Percentiles rank a stretch among this genome's conserved stretches.
Conservation (phyloP, 2,329 filamentous ascomycete genomes). For the Fusarium sp. region DNA sequence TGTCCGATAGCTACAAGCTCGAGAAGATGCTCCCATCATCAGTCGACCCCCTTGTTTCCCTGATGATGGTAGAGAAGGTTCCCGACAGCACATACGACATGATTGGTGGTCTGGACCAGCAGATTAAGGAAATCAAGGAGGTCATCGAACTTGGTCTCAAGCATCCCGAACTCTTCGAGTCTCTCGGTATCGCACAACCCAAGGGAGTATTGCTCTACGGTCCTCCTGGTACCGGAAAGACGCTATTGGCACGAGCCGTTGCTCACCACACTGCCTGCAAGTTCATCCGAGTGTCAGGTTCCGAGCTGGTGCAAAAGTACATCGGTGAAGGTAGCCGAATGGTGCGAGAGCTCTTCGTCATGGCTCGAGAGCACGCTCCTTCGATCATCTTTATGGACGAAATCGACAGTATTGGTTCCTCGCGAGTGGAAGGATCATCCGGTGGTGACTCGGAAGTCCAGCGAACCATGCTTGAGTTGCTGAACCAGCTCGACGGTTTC, state of each 20-base stretch:
- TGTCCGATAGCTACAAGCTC: slow-evolving; percentile 98
- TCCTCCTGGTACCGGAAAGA: slow-evolving; percentile 97
- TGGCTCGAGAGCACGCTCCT: slow-evolving; percentile 97
- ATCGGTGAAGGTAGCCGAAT: slow-evolving; percentile 98
- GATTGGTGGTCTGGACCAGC: slow-evolving; percentile 98
- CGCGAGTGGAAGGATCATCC: slow-evolving; percentile 94
- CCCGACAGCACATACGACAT: slow-evolving; percentile 99
- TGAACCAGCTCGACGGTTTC: slow-evolving; percentile 99
- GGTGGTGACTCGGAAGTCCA: slow-evolving; percentile 98
- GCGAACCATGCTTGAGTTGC: slow-evolving; percentile 96
- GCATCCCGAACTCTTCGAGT: slow-evolving; percentile 98
- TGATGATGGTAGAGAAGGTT: slow-evolving; percentile 99
- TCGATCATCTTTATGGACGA: slow-evolving; percentile 99
- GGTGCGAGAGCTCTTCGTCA: slow-evolving; percentile 99
- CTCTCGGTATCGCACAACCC: slow-evolving; percentile 97
- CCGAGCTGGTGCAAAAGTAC: slow-evolving; percentile 98
- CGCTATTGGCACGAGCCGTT: slow-evolving; percentile 92
- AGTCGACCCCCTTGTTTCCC: slow-evolving; percentile 96
- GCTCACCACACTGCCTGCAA: slow-evolving; percentile 99
- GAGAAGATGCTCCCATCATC: slow-evolving; percentile 99
- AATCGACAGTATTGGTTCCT: slow-evolving; percentile 98
- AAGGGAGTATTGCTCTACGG: slow-evolving; percentile 98
- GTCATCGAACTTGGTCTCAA: slow-evolving; percentile 99
- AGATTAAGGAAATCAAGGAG: slow-evolving; percentile 99
- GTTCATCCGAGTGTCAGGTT: slow-evolving; percentile 97